These are phyloP conservation scores for Trametes gibbosa DNA, from an alignment of 768 basidiomycete species.

Conservation along the genomic window DNA sequence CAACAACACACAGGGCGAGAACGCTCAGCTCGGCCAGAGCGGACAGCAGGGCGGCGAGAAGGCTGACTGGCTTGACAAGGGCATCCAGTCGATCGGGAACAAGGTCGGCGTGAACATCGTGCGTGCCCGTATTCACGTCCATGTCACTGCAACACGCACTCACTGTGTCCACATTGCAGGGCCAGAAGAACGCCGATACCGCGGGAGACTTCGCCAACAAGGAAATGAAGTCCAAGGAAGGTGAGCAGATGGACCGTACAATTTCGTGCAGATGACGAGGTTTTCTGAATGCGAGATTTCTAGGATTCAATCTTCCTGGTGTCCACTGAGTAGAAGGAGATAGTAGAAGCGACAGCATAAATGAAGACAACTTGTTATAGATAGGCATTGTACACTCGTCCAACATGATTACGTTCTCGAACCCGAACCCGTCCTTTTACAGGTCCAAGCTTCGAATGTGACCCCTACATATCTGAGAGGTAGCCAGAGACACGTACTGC, in stretches of 20 bases:
- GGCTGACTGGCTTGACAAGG: constrained; percentile 32
- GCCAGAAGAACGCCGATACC: constrained; percentile 26
- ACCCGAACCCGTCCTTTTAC: too few relatives aligned
- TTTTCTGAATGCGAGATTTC: too few relatives aligned
- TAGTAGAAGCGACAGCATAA: not conserved
- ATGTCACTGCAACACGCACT: not conserved
- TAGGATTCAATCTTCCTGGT: constrained; percentile 10
- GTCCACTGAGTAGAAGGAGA: not conserved
- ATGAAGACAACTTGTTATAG: not conserved
- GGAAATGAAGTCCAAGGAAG: constrained; percentile 24
- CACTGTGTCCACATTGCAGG: constrained; percentile 7
- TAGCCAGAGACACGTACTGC: too few relatives aligned
- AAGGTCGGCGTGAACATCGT: constrained; percentile 27
- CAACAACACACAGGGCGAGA: constrained; percentile 2
- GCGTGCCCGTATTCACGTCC: not conserved
- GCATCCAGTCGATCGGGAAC: constrained; percentile 22
- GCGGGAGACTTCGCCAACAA: constrained; percentile 30
- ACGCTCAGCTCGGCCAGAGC: constrained; percentile 7
- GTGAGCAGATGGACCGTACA: constrained; percentile 8
- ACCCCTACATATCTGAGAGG: too few relatives aligned
- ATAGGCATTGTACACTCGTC: not conserved
- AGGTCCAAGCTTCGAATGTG: too few relatives aligned
- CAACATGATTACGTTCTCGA: too few relatives aligned
- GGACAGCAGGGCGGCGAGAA: constrained; percentile 20
- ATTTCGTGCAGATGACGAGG: not conserved